Conservation (phyloP, 2,329 filamentous ascomycete genomes). For the Stemphylium beticola region DNA sequence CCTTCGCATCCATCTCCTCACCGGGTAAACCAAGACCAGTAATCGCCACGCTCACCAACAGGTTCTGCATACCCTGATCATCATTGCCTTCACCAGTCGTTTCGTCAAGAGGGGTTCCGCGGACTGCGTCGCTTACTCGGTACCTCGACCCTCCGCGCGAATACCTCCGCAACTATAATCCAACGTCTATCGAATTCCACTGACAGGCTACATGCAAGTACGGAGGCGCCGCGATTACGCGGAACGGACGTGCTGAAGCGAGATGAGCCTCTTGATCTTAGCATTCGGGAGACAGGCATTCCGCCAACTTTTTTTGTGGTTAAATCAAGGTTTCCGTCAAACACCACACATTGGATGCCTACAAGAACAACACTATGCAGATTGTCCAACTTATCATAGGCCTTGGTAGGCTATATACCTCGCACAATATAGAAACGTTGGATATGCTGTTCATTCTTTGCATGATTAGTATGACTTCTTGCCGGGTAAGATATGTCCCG, state of each 20-base stretch:
- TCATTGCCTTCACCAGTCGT: constrained; percentile 12
- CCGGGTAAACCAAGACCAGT: constrained; percentile 14
- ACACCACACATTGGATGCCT: too few relatives aligned
- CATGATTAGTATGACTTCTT: too few relatives aligned
- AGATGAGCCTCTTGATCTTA: constrained; percentile 4
- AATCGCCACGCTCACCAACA: not conserved
- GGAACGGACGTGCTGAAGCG: constrained; percentile 3
- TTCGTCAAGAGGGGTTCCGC: constrained; percentile 7
- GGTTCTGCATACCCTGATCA: not conserved
- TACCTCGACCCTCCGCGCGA: constrained; percentile 2
- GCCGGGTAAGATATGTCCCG: too few relatives aligned
- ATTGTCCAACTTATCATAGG: too few relatives aligned
- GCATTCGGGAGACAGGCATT: constrained; percentile 16
- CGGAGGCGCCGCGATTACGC: not conserved
- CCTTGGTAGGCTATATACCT: too few relatives aligned
- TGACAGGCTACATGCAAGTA: constrained; percentile 5
- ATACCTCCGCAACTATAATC: constrained; percentile 4
- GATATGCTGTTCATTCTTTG: too few relatives aligned
- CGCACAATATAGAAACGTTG: too few relatives aligned
- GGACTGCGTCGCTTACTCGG: constrained; percentile 11
- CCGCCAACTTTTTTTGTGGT: constrained; percentile 23
- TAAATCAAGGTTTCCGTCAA: not conserved
- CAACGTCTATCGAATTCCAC: constrained; percentile 5
- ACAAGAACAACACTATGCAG: not conserved
- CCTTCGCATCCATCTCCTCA: not conserved